A percentile compares a stretch with the other conserved stretches of the same genome.
phyloP scores from a whole-genome alignment of 2,329 filamentous ascomycete genomes.

The Aspergillus sp. region DNA sequence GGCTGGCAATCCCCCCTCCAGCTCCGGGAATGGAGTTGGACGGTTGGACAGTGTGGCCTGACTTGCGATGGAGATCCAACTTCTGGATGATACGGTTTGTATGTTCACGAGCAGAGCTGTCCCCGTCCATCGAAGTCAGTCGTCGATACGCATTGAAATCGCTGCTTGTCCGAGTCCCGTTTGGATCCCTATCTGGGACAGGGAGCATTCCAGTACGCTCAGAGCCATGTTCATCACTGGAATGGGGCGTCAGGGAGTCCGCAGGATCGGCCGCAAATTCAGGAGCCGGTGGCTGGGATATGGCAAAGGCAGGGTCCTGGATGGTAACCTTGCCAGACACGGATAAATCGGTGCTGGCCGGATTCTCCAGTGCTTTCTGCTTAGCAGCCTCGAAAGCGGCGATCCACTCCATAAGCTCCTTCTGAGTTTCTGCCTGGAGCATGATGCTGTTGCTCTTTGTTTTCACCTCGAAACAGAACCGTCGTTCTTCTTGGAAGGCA shows the following conservation, averaged over 20 bases:
- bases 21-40: constrained; percentile 43
- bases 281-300: constrained; percentile 80
- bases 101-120: constrained; percentile 70
- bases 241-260: constrained; percentile 61
- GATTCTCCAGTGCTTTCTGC: constrained; percentile 81
- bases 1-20: constrained; percentile 72
- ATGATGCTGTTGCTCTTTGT: constrained; percentile 90
- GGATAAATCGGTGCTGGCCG: constrained; percentile 51
- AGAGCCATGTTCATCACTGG: constrained; percentile 54
- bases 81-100: constrained; percentile 89
- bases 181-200: constrained; percentile 61
- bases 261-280: constrained; percentile 83
- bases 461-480: constrained; percentile 98
- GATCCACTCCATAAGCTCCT: constrained; percentile 91
- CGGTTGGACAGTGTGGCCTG: constrained; percentile 55
- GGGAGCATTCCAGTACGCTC: constrained; percentile 67
- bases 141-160: constrained; percentile 59
- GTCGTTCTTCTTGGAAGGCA: constrained; percentile 84
- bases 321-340: constrained; percentile 43
- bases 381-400: constrained; percentile 92
- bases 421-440: constrained; percentile 89
- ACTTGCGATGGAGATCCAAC: constrained; percentile 82
- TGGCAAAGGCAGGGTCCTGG: constrained; percentile 78
- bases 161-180: constrained; percentile 65
- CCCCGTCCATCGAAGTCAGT: constrained; percentile 54